Conservation (phyloP, 2,329 filamentous ascomycete genomes). For the Cladosporium colombiae region DNA sequence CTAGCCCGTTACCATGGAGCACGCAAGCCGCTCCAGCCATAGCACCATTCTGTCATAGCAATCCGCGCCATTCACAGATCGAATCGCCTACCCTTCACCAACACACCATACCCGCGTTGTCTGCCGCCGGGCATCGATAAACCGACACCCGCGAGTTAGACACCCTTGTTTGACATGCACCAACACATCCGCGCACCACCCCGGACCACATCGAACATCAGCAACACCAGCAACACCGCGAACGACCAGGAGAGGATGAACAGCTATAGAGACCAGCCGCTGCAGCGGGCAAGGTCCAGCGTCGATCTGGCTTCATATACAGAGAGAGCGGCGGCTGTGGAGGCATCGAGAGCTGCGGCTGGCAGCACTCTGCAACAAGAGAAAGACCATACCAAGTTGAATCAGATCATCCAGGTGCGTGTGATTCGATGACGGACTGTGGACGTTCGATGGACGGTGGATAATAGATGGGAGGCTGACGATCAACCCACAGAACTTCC, state of each 20-base stretch:
- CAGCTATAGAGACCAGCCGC: conserved; percentile 67
- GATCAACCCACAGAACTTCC: conserved; percentile 70
- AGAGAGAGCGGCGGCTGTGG: conserved; percentile 53
- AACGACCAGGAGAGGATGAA: conserved; percentile 71
- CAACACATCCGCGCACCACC: conserved; percentile 80
- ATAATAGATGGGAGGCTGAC: background rate
- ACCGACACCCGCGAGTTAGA: background rate
- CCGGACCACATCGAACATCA: conserved; percentile 70
- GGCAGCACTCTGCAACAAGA: conserved; percentile 46
- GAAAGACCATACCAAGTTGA: conserved; percentile 76
- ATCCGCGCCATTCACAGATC: conserved; percentile 3
- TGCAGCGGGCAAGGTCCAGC: conserved; percentile 54
- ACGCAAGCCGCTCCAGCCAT: conserved; percentile 18
- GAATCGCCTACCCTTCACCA: background rate
- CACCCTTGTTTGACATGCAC: conserved; percentile 64
- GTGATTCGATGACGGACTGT: background rate
- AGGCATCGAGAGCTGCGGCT: conserved; percentile 44
- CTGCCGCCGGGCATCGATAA: background rate
- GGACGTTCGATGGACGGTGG: background rate
- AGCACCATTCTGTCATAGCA: conserved; percentile 19
- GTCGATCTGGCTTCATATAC: conserved; percentile 53
- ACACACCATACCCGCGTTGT: background rate
- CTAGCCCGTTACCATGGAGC: conserved; percentile 19
- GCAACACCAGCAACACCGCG: conserved; percentile 68
- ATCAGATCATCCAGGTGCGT: conserved; percentile 86